Evolutionary conservation across 1,139 yeast genomes (phyloP), one percentile per base, ranked within the genome.

Genomic region (Taphrina deformans): DNA sequence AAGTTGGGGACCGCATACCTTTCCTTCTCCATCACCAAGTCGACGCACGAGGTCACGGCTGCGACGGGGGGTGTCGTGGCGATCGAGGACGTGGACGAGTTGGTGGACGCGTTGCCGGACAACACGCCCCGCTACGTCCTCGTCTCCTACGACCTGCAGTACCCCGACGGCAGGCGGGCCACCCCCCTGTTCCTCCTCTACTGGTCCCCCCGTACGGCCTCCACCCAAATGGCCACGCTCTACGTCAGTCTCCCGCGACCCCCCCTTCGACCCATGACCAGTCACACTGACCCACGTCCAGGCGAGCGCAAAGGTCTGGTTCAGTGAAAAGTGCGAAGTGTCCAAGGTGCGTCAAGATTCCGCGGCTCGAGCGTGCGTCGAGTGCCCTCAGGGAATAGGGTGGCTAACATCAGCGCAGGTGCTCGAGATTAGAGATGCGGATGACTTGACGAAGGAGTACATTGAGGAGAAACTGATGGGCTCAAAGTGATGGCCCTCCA

Each of bases 191-290:
- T 90, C 0, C 77, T 92, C 74, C 71, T 91, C 27, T 91, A 90
- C 75, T 91, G 93, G 86, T 82, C 89, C 66, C 97, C 97, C 1
- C 87, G 86, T 27, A 89, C 96, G 0, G 82, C 91, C 21, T 87
- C 88, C 18, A 93, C 86, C 73, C 89, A 86, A 65, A 79, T 83
- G 73, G 83, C 87, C 73, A 91, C 91, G 97, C 77, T 89, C 16
- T 59, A 59, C 41, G 63, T 59, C 12, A 6, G 38, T 16, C 18
- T 12, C 16, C 48, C n/a, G n/a, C n/a, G n/a, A n/a, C n/a, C n/a
- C n/a, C 48, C 7, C 21, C n/a, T 9, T 3, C 51, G 10, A 31
- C 4, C 35, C 35, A 10, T 40, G 23, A 2, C n/a, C n/a, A n/a
- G n/a, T n/a, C n/a, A n/a, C n/a, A 16, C 16, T 40, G 45, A 21